These are phyloP conservation scores for Aspergillus sp. DNA, from an alignment of 2,329 filamentous ascomycete species.

Conservation along the genomic window DNA sequence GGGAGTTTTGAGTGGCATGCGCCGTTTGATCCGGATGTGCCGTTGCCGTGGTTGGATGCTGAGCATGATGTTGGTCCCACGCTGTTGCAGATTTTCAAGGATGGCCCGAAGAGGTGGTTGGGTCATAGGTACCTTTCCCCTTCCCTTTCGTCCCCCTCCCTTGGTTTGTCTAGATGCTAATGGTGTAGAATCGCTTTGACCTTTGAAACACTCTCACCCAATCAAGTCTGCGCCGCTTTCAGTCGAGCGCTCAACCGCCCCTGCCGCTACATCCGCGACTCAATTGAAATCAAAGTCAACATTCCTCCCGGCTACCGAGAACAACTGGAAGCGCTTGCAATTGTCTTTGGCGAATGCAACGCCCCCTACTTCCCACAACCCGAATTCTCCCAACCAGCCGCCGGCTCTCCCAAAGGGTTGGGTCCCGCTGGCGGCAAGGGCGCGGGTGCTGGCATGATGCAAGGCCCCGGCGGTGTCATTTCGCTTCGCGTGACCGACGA, in stretches of 20 bases:
- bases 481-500: constrained; percentile 65
- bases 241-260: constrained; percentile 68
- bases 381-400: constrained; percentile 41
- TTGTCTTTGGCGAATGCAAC: constrained; percentile 52
- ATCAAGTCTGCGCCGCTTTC: constrained; percentile 75
- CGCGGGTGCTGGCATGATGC: constrained; percentile 41
- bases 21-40: constrained; percentile 82
- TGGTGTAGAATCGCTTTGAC: constrained; percentile 68
- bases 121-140: constrained; percentile 53
- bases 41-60: constrained; percentile 89
- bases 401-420: constrained; percentile 32
- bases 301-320: constrained; percentile 83
- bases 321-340: constrained; percentile 64
- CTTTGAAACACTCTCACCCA: constrained; percentile 80
- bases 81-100: constrained; percentile 89
- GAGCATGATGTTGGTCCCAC: constrained; percentile 94
- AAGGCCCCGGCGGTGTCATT: constrained; percentile 47
- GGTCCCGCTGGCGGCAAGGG: constrained; percentile 34
- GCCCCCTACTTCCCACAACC: constrained; percentile 60
- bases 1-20: constrained; percentile 89
- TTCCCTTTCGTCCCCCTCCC: not conserved
- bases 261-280: constrained; percentile 67
- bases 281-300: constrained; percentile 74
- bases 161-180: not conserved
- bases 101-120: constrained; percentile 79